Base-by-base conservation (phyloP, 1,284 basidiomycete species). In the Rhodotorula sp. region DNA sequence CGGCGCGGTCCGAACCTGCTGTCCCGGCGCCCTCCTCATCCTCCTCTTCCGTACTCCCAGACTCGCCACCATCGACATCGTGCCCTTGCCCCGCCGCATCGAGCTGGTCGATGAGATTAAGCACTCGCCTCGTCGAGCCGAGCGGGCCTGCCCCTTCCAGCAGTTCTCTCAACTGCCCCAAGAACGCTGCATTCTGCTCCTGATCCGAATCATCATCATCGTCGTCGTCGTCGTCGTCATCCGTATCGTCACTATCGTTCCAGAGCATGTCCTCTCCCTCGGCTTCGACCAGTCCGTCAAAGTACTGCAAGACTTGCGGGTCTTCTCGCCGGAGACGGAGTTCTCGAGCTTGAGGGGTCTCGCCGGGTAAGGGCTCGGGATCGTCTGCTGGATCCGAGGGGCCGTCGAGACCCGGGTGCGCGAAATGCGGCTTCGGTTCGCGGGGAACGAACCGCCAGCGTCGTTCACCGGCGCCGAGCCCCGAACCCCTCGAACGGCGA, bases 271-370 rank as follows among this genome's bases (percentile, higher is more conserved):
- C 69, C 29, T 67, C 72, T 12, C 44, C 55, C n/a, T 74, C 70
- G 1, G 24, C 24, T 42, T 55, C 59, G 24, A 68, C 62, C 71
- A 61, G 22, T 22, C 45, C 60, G 37, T 75, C 74, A 24, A 75
- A 75, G 42, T 75, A 69, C 60, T 71, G 64, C 22, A 75, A 37
- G 26, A 71, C 69, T 7, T 58, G 57, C 5, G 3, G 22, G 30
- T 75, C 74, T 29, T 75, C 71, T 2, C 17, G 44, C 22, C 62
- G 54, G 4, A 61, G 49, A 6, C 67, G 22, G 6, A 18, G 18
- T 60, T 66, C 62, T 6, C 64, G 42, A 24, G 46, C 42, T 4
- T 20, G 54, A 4, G 24, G 22, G 18, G 62, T 29, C 46, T 73
- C 68, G 42, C 65, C 61, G 4, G 7, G 15, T 6, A 29, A 24